Base-by-base conservation (phyloP, 768 basidiomycete species). In the Punctularia strigosozonata region DNA sequence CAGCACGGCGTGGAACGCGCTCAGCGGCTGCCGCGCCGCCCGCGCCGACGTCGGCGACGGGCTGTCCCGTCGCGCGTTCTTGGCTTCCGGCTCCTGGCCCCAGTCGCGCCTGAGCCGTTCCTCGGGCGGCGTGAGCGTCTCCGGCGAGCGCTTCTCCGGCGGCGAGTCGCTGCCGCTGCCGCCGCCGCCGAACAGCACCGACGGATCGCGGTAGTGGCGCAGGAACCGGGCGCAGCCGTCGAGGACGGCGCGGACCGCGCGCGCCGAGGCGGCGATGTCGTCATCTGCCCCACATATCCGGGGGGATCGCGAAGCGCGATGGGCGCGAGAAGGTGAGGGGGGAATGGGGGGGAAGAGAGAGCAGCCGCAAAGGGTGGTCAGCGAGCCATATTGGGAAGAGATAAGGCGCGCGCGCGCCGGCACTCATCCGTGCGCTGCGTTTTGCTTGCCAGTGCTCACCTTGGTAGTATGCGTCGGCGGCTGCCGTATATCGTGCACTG, bases 191-290 rank as follows among this genome's bases (percentile, higher is more conserved):
- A 69, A 75, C 17, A 79, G 51, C 14, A 65, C 56, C 17, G 72
- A 74, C 1, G 76, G 78, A 46, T 82, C 77, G 10, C 68, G 61
- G 49, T 72, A 71, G 21, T 57, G 55, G 21, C 63, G 45, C 39
- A 77, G 61, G 46, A 79, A 76, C n/a, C 73, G 68, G 54, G 77
- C 73, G 53, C 75, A 80, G 52, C 79, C 77, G 46, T 80, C 75
- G 4, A 81, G 67, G 36, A 80, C 72, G 4, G 69, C 77, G 22
- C 79, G 68, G 31, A 81, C 56, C 7, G 77, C 61, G 1, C 73
- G 65, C 5, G 77, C 57, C 1, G 73, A 66, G 36, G 73, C 71
- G 28, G 53, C 45, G 14, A 64, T 53, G 36, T 75, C 66, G 41
- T 69, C 68, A 24, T 49, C 69, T 73, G 41, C 25, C n/a, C n/a